Evolutionary conservation across 805 yeast genomes (phyloP).

Genomic region (Candida palmyrensis): DNA sequence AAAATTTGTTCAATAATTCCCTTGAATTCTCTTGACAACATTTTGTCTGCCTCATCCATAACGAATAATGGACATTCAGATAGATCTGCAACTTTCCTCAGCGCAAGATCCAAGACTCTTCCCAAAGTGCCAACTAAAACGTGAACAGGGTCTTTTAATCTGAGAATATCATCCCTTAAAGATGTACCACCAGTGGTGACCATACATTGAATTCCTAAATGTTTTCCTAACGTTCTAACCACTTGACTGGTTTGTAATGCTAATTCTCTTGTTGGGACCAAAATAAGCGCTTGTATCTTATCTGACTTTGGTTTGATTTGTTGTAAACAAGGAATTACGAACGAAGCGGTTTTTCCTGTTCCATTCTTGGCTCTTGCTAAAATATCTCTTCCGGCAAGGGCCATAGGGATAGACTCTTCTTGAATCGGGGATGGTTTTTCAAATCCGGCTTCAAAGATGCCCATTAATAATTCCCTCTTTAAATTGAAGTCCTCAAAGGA

Average conservation of each 20-base stretch:
- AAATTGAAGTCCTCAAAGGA: slow-evolving; percentile 88
- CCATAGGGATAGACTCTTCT: slow-evolving; percentile 95
- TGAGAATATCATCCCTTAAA: slow-evolving; percentile 86
- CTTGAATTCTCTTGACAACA: slow-evolving; percentile 87
- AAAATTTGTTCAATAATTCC: slow-evolving; percentile 83
- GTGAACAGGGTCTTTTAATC: slow-evolving; percentile 91
- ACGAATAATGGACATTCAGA: slow-evolving; percentile 82
- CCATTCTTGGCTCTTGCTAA: slow-evolving; percentile 98
- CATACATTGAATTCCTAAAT: slow-evolving; percentile 89
- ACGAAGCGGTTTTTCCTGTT: slow-evolving; percentile 98
- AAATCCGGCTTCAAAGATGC: slow-evolving; percentile 97
- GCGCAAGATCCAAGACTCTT: slow-evolving; percentile 89
- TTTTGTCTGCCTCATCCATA: slow-evolving; percentile 99
- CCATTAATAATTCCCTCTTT: slow-evolving; percentile 93
- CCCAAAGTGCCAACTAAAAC: slow-evolving; percentile 97
- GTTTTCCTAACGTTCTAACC: slow-evolving; percentile 92
- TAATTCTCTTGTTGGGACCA: slow-evolving; percentile 96
- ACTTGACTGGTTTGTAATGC: slow-evolving; percentile 98
- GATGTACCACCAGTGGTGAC: slow-evolving; percentile 98
- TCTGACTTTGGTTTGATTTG: slow-evolving; percentile 77
- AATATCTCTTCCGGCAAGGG: slow-evolving; percentile 91
- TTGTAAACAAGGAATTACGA: slow-evolving; percentile 89
- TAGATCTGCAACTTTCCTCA: slow-evolving; percentile 81
- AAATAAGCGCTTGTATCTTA: slow-evolving; percentile 85
- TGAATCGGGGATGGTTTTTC: slow-evolving; percentile 98